These are phyloP conservation scores for Handroanthus guayacan DNA, from an alignment of 257 asterid genomes.

Conservation along the genomic window DNA sequence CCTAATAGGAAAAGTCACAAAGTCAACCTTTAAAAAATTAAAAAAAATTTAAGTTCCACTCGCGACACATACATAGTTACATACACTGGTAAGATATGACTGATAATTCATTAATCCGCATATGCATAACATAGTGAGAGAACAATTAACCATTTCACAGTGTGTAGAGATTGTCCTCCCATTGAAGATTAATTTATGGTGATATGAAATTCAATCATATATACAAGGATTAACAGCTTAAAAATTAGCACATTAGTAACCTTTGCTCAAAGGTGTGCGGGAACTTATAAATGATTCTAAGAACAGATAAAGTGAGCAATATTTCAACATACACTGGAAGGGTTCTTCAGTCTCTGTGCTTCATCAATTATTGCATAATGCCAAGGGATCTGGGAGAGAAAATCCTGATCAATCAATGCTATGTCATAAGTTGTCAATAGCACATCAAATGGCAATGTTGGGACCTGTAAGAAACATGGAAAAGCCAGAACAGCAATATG, in stretches of 20 bases:
- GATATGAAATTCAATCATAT: neutral
- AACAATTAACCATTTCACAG: conserved; percentile 11
- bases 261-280: neutral
- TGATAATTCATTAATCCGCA: conserved; percentile 25
- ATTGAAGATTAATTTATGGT: neutral
- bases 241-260: conserved; percentile 11
- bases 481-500: conserved; percentile 14
- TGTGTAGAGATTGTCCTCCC: neutral
- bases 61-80: neutral
- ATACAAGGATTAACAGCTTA: neutral
- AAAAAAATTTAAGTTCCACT: neutral
- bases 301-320: neutral
- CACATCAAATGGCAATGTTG: conserved; percentile 76
- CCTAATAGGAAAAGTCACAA: neutral
- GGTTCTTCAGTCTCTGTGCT: conserved; percentile 93
- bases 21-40: neutral
- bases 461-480: conserved; percentile 55
- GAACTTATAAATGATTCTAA: conserved; percentile 11
- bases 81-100: conserved; percentile 23
- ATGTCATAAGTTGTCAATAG: conserved; percentile 90
- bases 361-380: conserved; percentile 86
- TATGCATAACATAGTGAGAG: neutral
- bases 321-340: conserved; percentile 73
- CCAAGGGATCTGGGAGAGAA: conserved; percentile 92
- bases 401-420: conserved; percentile 85